Evolutionary conservation across 2,329 filamentous ascomycete genomes (phyloP), one percentile per base, ranked within the genome.

Genomic region (Saccharata proteae): DNA sequence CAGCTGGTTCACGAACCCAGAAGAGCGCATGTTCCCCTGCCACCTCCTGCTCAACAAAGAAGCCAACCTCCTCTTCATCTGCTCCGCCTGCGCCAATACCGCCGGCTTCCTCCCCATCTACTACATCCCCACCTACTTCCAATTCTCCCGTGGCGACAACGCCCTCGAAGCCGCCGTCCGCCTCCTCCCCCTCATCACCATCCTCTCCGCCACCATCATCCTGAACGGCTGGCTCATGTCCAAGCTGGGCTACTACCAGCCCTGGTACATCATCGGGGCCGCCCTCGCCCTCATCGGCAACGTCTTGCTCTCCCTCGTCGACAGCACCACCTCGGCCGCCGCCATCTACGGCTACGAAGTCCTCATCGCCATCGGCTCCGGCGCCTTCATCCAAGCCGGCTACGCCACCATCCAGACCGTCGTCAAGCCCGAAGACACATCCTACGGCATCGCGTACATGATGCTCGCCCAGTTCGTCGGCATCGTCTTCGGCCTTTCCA

Each of bases 11-110:
- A 72, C 68, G 0, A 64, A 54, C 0, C 38, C 40, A 0, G 46
- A 54, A 3, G 39, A 54, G 3, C 58, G 69, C 1, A 44, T 71
- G 4, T 68, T 73, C 34, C 71, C 69, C 0, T 43, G 57, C 0
- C 52, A 68, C 4, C 58, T 72, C 26, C 43, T 70, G 3, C 43
- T 40, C 13, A 47, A 44, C 15, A 45, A 44, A 7, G 50, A 53
- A 3, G 14, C 22, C 10, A 25, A 18, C 7, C n/a, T 32, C 4
- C 46, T 71, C 0, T 66, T 61, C 38, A 42, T 62, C 16, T 49
- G 52, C 5, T 62, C 55, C 1, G 45, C 51, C 2, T 51, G 46
- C 19, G 9, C 10, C 13, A 30, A 30, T n/a, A 16, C 21, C 16
- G 29, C 19, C 1, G 21, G 12, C 4, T 32, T 26, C 14, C 11